Base-by-base conservation (phyloP, 2,329 filamentous ascomycete species). In the Clonostachys solani region DNA sequence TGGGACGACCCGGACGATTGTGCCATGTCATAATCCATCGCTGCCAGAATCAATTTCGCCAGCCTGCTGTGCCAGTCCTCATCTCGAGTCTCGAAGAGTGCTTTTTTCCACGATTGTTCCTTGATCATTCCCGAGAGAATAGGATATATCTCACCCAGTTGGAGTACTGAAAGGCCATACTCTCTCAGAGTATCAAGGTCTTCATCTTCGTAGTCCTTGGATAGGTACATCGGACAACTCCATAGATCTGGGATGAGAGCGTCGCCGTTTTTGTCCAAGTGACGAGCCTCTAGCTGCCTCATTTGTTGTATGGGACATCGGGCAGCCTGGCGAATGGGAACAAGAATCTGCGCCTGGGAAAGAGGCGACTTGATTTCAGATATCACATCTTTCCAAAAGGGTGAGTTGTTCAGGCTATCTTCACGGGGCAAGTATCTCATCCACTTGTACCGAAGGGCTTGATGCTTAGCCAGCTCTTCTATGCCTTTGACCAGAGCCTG, bases 401-500 rank as follows among this genome's bases (percentile, higher is more conserved):
- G 17, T 5, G 15, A n/a, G 6, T n/a, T 10, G 17, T n/a, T n/a
- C 36, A 38, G 17, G 36, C 17, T 38, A 9, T 38, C 36, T n/a
- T 38, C 17, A 8, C 36, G 36, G 8, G 74, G 73, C 3, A 78
- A 56, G 49, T 68, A 78, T 44, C 60, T 56, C 64, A 71, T 68
- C 74, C 74, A 77, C 5, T 59, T 52, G 47, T 69, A 76, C 38
- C 59, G 61, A 3, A 77, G 57, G 1, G 50, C 56, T 1, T 55
- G 45, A 42, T 72, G 62, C 2, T 64, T 18, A 50, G 65, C 72
- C 23, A 77, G 64, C 40, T 69, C 50, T 7, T 56, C 47, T 2
- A 74, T 56, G 0, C 67, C 71, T 18, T 59, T 54, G 8, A 67
- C 45, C 47, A 77, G 74, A 0, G 63, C 61, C 0, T 60, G 53